Evolutionary conservation across 345 rosid species (phyloP).

Genomic region (Trapa incisa): DNA sequence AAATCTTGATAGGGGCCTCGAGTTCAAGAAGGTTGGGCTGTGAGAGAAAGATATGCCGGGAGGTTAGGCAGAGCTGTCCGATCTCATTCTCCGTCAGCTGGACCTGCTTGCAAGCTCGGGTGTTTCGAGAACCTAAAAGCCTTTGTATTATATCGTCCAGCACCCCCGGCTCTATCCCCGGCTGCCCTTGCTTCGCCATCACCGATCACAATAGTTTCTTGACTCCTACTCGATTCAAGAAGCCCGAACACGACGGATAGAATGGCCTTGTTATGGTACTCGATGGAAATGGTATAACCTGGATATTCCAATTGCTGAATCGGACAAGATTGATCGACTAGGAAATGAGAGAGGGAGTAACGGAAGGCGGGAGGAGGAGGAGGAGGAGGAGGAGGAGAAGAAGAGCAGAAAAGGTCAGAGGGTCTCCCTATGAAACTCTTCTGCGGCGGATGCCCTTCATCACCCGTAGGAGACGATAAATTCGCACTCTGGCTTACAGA

Average conservation of each 20-base stretch:
- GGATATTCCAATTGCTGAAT: background rate
- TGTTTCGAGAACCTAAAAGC: constrained; percentile 47
- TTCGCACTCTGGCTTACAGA: constrained; percentile 6
- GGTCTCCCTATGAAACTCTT: constrained; percentile 12
- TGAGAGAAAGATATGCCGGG: constrained; percentile 64
- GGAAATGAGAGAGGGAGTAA: background rate
- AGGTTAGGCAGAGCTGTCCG: constrained; percentile 58
- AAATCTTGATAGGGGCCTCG: constrained; percentile 91
- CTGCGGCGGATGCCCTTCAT: constrained; percentile 19
- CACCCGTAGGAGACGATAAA: constrained; percentile 6
- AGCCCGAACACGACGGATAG: background rate
- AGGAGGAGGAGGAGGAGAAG: background rate
- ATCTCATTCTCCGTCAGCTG: constrained; percentile 80
- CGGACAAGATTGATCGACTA: background rate
- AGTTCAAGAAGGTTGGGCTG: constrained; percentile 89
- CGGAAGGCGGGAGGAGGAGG: too few species aligned
- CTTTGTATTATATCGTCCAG: constrained; percentile 64
- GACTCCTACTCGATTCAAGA: background rate
- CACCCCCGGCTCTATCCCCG: constrained; percentile 44
- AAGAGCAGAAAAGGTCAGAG: background rate
- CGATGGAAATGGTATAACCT: background rate
- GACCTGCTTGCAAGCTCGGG: constrained; percentile 61
- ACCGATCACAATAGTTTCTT: background rate
- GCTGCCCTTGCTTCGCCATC: constrained; percentile 55
- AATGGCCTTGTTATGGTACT: background rate